Conservation (phyloP, 441 rosid genomes). For the Euphorbia corollata region DNA sequence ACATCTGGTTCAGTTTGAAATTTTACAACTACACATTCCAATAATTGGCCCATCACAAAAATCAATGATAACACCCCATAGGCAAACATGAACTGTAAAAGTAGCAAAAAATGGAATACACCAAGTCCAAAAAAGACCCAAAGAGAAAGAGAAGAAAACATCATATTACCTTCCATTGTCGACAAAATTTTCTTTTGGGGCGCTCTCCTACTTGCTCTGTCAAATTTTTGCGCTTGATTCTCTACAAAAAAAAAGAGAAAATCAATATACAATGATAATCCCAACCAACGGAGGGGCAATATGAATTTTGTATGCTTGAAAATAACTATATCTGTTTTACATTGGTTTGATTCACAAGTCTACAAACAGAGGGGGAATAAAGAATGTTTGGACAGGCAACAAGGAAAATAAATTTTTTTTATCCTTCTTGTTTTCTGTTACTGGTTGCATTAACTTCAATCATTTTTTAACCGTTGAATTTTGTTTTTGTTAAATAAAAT, state of each 20-base stretch:
- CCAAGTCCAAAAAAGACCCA: constrained; percentile 15
- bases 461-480: background rate
- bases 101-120: background rate
- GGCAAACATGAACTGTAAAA: background rate
- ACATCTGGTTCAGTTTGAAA: constrained; percentile 1
- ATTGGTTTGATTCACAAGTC: background rate
- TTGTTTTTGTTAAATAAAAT: background rate
- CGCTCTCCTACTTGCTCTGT: constrained; percentile 1
- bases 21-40: background rate
- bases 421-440: background rate
- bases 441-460: constrained; percentile 6
- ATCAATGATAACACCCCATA: background rate
- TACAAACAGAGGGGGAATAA: background rate
- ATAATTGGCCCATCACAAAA: constrained; percentile 8
- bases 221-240: constrained; percentile 12
- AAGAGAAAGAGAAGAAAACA: constrained; percentile 8
- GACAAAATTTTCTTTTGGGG: background rate
- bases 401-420: background rate
- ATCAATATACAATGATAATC: constrained; percentile 16
- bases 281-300: background rate
- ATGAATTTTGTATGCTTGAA: background rate
- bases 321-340: background rate
- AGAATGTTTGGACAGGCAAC: background rate
- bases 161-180: constrained; percentile 35
- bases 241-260: constrained; percentile 18